Evolutionary conservation across 495 filamentous ascomycete species (phyloP), one percentile per base, ranked within the genome.

Genomic region (Tuber brumale): DNA sequence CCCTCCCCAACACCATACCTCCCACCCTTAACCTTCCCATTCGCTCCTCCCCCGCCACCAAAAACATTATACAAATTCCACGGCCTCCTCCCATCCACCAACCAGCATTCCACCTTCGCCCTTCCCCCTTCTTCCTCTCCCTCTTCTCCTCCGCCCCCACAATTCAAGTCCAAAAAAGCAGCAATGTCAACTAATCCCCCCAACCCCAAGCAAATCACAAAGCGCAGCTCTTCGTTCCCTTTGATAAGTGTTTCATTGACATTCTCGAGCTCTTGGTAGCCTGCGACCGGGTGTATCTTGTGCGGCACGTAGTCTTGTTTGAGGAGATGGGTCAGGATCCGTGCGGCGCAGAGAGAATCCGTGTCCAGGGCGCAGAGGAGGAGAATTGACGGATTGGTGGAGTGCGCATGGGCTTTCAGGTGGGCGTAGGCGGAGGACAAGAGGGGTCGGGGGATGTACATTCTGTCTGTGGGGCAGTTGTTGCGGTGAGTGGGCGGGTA

Each of bases 281-380:
- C 95, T 23, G 92, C 89, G 48, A 99, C 91, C 7, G 96, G 95
- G 80, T 97, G 93, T 76, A 98, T 97, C 87, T 97, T 97, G 85
- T 98, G 95, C n/a, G 91, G 91, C 79, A 99, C 96, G 83, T 95
- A 98, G 87, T 99, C 95, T 86, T 93, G 92, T 86, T 95, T 97
- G 72, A 99, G 87, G 27, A 98, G 88, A 21, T 90, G 88, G 1
- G 95, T 95, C 23, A 99, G 89, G 74, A 99, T 98, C 72, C 94
- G 94, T 81, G 93, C 94, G 72, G 94, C 96, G 85, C 95, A 98
- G 48, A 99, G 90, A 72, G 95, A 92, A 86, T 99, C 95, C 70
- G 95, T 93, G 83, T 97, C 95, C 82, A 98, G 91, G 44, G 94
- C 92, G 76, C 93, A 94, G 71, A 99, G 90, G 74, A 99, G 89